These are phyloP conservation scores for Albophoma yamanashiensis DNA, from an alignment of 2,329 filamentous ascomycete genomes.

Conservation along the genomic window DNA sequence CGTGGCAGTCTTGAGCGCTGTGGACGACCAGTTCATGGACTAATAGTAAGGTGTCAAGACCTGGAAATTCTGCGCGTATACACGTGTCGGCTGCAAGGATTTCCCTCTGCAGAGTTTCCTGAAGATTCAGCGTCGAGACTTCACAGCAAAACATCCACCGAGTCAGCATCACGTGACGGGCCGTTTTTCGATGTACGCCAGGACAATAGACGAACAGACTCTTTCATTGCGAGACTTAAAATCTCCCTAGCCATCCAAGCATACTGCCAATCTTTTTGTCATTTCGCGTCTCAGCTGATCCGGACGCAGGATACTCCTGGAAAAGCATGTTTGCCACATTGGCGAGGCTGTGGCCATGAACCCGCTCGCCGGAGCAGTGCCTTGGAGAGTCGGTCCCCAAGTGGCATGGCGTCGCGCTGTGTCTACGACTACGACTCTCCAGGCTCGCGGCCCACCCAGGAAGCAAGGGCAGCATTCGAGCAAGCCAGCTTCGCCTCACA, in stretches of 20 bases:
- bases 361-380: slow-evolving; percentile 14
- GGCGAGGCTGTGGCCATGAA: slow-evolving; percentile 15
- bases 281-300: not conserved
- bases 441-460: not conserved
- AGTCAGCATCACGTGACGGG: not conserved
- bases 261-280: not conserved
- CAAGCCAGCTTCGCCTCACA: not conserved
- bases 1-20: not conserved
- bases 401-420: slow-evolving; percentile 10
- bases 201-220: not conserved
- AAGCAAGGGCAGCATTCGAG: not conserved
- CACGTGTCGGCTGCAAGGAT: not conserved
- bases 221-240: not conserved
- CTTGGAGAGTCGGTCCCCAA: slow-evolving; percentile 11
- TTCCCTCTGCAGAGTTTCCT: not conserved
- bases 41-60: too few relatives aligned
- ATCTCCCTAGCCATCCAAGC: not conserved
- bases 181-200: not conserved
- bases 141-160: not conserved
- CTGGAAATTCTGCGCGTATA: not conserved
- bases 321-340: slow-evolving; percentile 1
- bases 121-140: not conserved
- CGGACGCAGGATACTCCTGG: not conserved
- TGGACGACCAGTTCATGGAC: not conserved
- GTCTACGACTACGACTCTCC: slow-evolving; percentile 16